A percentile compares a stretch with the other conserved stretches of the same genome.
These are phyloP conservation scores for Priceomyces fermenticarens DNA, from an alignment of 805 yeast genomes.

Conservation along the genomic window DNA sequence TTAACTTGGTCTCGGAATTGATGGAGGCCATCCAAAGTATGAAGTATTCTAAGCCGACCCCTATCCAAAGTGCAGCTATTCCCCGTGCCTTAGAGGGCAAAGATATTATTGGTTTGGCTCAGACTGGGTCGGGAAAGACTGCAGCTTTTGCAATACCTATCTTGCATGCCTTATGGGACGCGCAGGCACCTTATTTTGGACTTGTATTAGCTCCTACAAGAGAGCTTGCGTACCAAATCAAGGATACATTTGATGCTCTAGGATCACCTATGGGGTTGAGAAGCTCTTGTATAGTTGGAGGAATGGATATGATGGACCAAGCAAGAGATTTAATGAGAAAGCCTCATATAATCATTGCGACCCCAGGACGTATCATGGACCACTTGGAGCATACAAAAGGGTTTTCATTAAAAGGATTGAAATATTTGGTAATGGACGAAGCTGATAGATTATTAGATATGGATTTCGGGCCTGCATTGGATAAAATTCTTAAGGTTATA, in stretches of 20 bases:
- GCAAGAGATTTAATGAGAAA: conserved; percentile 89
- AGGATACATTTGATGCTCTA: conserved; percentile 91
- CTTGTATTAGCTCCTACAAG: conserved; percentile 85
- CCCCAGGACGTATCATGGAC: conserved; percentile 92
- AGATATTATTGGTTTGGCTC: conserved; percentile 94
- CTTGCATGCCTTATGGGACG: conserved; percentile 84
- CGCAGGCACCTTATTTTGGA: conserved; percentile 84
- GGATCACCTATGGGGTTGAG: conserved; percentile 93
- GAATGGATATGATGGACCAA: conserved; percentile 98
- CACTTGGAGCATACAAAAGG: conserved; percentile 93
- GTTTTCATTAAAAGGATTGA: conserved; percentile 72
- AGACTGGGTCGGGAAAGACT: conserved; percentile 97
- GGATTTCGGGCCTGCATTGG: conserved; percentile 95
- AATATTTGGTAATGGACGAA: conserved; percentile 90
- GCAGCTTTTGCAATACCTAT: conserved; percentile 98
- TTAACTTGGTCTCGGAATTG: conserved; percentile 72
- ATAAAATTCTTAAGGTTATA: conserved; percentile 75
- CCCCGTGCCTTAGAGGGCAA: conserved; percentile 89
- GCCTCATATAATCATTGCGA: conserved; percentile 93
- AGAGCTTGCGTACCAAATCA: conserved; percentile 83
- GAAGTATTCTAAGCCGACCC: conserved; percentile 82
- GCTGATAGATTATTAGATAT: conserved; percentile 93
- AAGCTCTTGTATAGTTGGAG: conserved; percentile 88
- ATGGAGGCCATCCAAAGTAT: conserved; percentile 73
- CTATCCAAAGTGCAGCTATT: conserved; percentile 87